Conservation (phyloP, 306 rosid genomes). For the Crotalaria pallida region DNA sequence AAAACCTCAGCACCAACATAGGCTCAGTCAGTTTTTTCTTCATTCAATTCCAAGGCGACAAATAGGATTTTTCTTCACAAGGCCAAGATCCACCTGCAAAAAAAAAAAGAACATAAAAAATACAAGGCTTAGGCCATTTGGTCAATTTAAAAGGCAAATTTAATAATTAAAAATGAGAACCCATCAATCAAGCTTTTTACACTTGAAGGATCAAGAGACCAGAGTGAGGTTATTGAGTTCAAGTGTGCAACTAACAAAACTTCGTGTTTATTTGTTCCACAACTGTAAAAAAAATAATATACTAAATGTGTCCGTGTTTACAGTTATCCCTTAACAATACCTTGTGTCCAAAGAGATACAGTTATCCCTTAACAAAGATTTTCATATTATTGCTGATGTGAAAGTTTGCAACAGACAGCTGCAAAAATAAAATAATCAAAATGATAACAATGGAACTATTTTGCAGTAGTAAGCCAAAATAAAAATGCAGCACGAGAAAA, state of each 20-base stretch:
- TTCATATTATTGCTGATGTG: neutral
- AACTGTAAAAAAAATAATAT: neutral
- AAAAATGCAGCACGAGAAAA: neutral
- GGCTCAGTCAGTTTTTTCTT: neutral
- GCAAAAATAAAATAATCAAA: neutral
- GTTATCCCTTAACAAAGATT: no score
- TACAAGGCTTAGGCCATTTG: neutral
- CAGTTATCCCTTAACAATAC: conserved; percentile 27
- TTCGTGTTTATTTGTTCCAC: neutral
- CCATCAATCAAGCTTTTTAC: neutral
- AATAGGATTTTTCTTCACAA: conserved; percentile 75
- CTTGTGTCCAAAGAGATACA: conserved; percentile 92
- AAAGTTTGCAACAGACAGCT: neutral
- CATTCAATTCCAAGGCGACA: conserved; percentile 70
- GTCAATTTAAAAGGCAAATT: neutral
- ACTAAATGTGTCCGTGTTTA: neutral
- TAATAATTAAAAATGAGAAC: neutral
- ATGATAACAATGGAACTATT: neutral
- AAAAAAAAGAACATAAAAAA: neutral
- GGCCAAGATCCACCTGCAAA: conserved; percentile 83
- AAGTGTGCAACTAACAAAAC: neutral
- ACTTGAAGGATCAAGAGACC: neutral
- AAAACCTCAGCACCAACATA: no score
- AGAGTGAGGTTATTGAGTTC: neutral
- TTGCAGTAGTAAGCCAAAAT: neutral